Conservation (phyloP, 257 asterid genomes). For the Gentiana macrophylla region DNA sequence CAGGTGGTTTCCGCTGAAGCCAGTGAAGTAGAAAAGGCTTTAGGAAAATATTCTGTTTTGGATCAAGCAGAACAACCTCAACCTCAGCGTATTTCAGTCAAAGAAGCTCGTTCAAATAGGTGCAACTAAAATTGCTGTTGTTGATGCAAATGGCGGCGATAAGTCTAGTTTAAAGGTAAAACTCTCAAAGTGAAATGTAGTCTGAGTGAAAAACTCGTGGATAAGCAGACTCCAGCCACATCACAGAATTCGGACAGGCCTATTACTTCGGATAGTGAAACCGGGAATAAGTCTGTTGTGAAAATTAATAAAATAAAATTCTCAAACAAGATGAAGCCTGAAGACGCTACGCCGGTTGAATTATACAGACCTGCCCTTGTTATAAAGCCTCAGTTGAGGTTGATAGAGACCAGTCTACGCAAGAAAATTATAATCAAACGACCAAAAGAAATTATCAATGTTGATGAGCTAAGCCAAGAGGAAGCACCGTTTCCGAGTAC, state of each 20-base stretch:
- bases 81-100: constrained; percentile 27
- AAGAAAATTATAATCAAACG: constrained; percentile 70
- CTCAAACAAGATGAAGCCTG: constrained; percentile 64
- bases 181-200: constrained; percentile 82
- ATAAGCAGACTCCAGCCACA: constrained; percentile 53
- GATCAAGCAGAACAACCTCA: constrained; percentile 48
- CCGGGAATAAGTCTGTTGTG: constrained; percentile 42
- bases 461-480: constrained; percentile 79
- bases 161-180: constrained; percentile 64
- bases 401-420: constrained; percentile 62
- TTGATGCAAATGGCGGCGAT: constrained; percentile 65
- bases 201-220: constrained; percentile 58
- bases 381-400: constrained; percentile 66
- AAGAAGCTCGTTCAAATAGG: constrained; percentile 58
- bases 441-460: constrained; percentile 57
- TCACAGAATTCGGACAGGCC: constrained; percentile 77
- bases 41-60: constrained; percentile 26
- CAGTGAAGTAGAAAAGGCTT: constrained; percentile 52
- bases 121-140: constrained; percentile 38
- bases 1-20: constrained; percentile 53
- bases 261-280: constrained; percentile 53
- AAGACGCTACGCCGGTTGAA: constrained; percentile 48
- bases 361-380: constrained; percentile 56
- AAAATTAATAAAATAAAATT: constrained; percentile 74
- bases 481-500: constrained; percentile 58